A percentile compares a stretch with the other conserved stretches of the same genome.
Conservation (phyloP, 345 rosid genomes). For the Camelina neglecta region DNA sequence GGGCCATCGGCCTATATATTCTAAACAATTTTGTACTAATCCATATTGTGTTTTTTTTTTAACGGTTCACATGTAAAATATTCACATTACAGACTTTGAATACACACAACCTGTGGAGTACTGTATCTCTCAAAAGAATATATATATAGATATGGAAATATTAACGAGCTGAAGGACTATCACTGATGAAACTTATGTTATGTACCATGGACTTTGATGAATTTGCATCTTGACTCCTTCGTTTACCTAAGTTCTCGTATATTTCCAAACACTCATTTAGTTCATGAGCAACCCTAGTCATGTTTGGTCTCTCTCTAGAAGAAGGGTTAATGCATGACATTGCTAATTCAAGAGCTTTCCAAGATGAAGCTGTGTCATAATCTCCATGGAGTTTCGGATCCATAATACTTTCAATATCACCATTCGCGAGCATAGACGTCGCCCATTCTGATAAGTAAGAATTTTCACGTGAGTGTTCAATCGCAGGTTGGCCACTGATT, state of each 20-base stretch:
- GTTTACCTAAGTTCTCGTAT: not conserved
- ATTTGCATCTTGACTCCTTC: not conserved
- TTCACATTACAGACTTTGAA: constrained; percentile 11
- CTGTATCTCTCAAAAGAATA: too few species aligned
- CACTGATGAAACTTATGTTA: constrained; percentile 17
- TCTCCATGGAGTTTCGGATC: constrained; percentile 11
- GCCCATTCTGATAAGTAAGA: constrained; percentile 22
- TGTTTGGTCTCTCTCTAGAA: constrained; percentile 34
- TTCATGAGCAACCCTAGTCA: constrained; percentile 29
- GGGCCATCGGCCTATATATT: too few species aligned
- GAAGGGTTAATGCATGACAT: constrained; percentile 11
- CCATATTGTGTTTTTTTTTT: too few species aligned
- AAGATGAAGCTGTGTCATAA: constrained; percentile 3
- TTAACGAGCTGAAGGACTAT: constrained; percentile 40
- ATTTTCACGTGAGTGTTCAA: constrained; percentile 3
- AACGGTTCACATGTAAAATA: too few species aligned
- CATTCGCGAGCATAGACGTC: not conserved
- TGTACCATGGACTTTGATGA: constrained; percentile 15
- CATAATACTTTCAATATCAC: constrained; percentile 22
- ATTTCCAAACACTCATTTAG: constrained; percentile 19
- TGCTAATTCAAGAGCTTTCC: constrained; percentile 31
- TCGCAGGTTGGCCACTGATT: constrained; percentile 42
- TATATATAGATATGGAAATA: not conserved
- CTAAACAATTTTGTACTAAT: too few species aligned
- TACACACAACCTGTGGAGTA: not conserved